Evolutionary conservation across 2,329 filamentous ascomycete genomes (phyloP), one percentile per base, ranked within the genome.

Genomic region (Trichoderma sp.): DNA sequence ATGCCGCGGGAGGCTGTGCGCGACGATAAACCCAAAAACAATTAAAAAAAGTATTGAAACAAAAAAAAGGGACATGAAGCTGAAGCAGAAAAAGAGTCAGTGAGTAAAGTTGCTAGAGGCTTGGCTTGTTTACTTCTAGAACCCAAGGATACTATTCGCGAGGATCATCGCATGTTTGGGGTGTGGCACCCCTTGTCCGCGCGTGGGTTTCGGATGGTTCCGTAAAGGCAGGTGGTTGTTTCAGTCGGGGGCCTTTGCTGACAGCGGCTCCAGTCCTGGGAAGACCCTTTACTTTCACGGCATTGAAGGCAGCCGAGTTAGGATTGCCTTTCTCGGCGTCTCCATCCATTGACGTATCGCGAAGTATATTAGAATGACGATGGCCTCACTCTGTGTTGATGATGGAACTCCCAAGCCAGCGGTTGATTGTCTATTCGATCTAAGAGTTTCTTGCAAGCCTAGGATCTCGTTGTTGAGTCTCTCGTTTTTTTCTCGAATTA

Each of bases 141-240:
- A 50, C 4, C 5, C 12, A 23, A 20, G 43, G 28, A 2, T 32
- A 36, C 23, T 11, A 32, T 28, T 28, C 8, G 11, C 53, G 39
- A 26, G 62, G 62, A 12, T 32, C 26, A 68, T 17, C 7, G 20
- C 26, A 68, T 15, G 66, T 26, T 30, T 30, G 13, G 36, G 64
- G 13, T 36, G 12, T n/a, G 13, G 17, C 12, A 20, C 26, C 36
- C 66, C 36, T 34, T 61, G 66, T 47, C 47, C 15, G 66, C 9
- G 23, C 66, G n/a, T 68, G 66, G 55, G 66, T 68, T 68, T 68
- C 55, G 55, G 55, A 61, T 61, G 55, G 55, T 34, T 68, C 66
- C 55, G 36, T 59, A 68, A 59, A 68, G 66, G 66, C 66, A 68
- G 55, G 66, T 68, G 66, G 66, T 61, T 61, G 66, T 68, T 68